Evolutionary conservation across 176 grass and related monocot species (phyloP).

Genomic region (Poa pratensis): DNA sequence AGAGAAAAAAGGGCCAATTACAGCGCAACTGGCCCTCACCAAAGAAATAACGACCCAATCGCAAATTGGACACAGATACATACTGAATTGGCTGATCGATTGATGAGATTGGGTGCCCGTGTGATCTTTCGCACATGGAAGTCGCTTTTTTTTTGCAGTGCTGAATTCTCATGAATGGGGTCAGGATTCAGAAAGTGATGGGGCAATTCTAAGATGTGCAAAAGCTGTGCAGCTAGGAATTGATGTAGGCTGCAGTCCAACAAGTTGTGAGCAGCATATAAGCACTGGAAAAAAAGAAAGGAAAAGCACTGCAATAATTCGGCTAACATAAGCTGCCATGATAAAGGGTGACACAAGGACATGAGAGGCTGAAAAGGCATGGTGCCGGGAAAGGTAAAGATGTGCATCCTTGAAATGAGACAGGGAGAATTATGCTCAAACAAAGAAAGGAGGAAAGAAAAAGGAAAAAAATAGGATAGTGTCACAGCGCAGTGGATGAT

Average conservation of each 20-base stretch:
- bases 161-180: slow-evolving; percentile 15
- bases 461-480: not conserved
- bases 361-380: slow-evolving; percentile 26
- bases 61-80: not conserved
- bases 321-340: slow-evolving; percentile 43
- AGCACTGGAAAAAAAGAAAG: not conserved
- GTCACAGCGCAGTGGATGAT: not conserved
- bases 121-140: slow-evolving; percentile 33
- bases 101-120: not conserved
- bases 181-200: slow-evolving; percentile 47
- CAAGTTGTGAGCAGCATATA: slow-evolving; percentile 22
- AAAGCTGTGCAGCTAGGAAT: slow-evolving; percentile 10
- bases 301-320: slow-evolving; percentile 46
- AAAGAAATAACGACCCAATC: not conserved
- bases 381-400: slow-evolving; percentile 53
- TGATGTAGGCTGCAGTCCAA: slow-evolving; percentile 5
- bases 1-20: not conserved
- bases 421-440: slow-evolving; percentile 17
- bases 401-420: slow-evolving; percentile 57
- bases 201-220: not conserved
- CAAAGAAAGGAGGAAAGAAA: not conserved
- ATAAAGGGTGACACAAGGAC: slow-evolving; percentile 33
- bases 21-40: not conserved
- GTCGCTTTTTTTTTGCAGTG: slow-evolving; percentile 6
- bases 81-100: not conserved